Evolutionary conservation across 2,329 filamentous ascomycete species (phyloP).

Genomic region (Drechslera avenae): DNA sequence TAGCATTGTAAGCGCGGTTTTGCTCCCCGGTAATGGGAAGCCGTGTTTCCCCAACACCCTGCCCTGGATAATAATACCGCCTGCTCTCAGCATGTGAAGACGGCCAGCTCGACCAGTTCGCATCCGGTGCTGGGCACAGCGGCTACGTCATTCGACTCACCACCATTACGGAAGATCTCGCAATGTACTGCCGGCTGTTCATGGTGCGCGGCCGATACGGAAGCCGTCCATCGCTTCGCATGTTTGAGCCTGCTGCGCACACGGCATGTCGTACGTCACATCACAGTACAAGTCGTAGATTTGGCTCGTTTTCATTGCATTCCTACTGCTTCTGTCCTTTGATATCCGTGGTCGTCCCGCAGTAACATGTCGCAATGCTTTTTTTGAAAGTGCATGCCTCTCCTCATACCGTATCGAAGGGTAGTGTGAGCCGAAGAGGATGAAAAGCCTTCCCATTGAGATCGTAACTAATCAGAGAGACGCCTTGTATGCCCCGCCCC

Average conservation of each 20-base stretch:
- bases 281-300: not conserved
- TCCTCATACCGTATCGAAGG: slow-evolving; percentile 24
- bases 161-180: slow-evolving; percentile 7
- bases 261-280: slow-evolving; percentile 8
- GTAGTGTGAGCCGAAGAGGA: slow-evolving; percentile 31
- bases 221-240: too few relatives aligned
- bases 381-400: slow-evolving; percentile 39
- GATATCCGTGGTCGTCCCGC: slow-evolving; percentile 24
- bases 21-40: not conserved
- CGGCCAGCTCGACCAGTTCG: slow-evolving; percentile 2
- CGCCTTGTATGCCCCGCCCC: slow-evolving; percentile 45
- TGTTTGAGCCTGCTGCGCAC: too few relatives aligned
- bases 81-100: slow-evolving; percentile 6
- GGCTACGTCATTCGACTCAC: not conserved
- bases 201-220: not conserved
- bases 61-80: not conserved
- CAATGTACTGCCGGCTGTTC: slow-evolving; percentile 3
- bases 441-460: slow-evolving; percentile 44
- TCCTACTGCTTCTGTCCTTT: slow-evolving; percentile 27
- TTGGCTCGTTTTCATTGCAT: slow-evolving; percentile 39
- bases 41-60: too few relatives aligned
- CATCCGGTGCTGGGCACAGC: slow-evolving; percentile 18
- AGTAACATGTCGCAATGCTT: slow-evolving; percentile 33
- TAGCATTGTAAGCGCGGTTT: slow-evolving; percentile 1
- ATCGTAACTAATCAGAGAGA: slow-evolving; percentile 48